phyloP scores from a whole-genome alignment of 495 filamentous ascomycete species.

The Talaromyces borbonicus region DNA sequence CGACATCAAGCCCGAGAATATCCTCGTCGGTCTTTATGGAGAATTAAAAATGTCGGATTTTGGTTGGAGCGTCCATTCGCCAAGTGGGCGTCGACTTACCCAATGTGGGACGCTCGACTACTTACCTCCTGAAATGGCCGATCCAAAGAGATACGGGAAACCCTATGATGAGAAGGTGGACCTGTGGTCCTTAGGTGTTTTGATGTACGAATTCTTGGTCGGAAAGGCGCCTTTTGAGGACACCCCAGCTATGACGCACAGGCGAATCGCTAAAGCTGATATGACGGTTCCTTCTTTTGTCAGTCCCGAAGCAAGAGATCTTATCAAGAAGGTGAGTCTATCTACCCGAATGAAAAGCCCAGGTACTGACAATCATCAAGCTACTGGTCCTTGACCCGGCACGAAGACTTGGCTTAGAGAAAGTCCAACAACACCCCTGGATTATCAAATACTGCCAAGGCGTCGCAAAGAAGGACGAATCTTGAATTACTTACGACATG shows the following conservation, averaged over 20 bases:
- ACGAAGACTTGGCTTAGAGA: slow-evolving; percentile 80
- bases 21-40: slow-evolving; percentile 91
- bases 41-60: slow-evolving; percentile 99
- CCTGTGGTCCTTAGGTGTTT: slow-evolving; percentile 86
- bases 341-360: background rate
- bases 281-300: slow-evolving; percentile 88
- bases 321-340: slow-evolving; percentile 73
- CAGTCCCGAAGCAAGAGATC: slow-evolving; percentile 78
- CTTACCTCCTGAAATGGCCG: slow-evolving; percentile 94
- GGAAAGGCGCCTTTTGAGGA: slow-evolving; percentile 95
- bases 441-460: slow-evolving; percentile 94
- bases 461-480: too few relatives aligned
- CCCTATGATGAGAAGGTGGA: slow-evolving; percentile 93
- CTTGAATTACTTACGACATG: too few relatives aligned
- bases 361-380: slow-evolving; percentile 31
- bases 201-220: slow-evolving; percentile 94
- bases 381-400: slow-evolving; percentile 89
- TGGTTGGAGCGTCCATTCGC: slow-evolving; percentile 96
- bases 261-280: slow-evolving; percentile 77
- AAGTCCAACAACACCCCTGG: slow-evolving; percentile 91
- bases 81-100: slow-evolving; percentile 84
- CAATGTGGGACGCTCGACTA: slow-evolving; percentile 98
- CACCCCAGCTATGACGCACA: slow-evolving; percentile 84
- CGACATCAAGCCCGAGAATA: slow-evolving; percentile 99
- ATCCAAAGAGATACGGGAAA: slow-evolving; percentile 64